A percentile compares a stretch with the other conserved stretches of the same genome.
These are phyloP conservation scores for Vigna trinervia DNA, from an alignment of 306 rosid species.

Conservation along the genomic window DNA sequence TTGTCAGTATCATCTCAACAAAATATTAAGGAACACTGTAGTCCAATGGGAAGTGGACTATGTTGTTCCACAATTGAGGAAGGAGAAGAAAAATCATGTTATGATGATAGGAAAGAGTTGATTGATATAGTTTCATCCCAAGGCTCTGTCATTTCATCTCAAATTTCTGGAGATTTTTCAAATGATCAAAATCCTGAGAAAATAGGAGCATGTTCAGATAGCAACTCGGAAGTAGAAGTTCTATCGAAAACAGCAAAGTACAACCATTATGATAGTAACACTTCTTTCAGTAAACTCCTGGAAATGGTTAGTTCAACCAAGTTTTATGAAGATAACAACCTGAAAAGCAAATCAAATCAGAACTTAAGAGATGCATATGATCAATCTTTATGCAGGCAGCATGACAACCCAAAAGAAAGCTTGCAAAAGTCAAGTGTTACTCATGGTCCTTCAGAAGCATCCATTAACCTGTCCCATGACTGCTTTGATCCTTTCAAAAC, in stretches of 20 bases:
- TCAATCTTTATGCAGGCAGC: conserved; percentile 42
- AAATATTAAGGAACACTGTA: conserved; percentile 30
- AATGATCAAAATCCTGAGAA: conserved; percentile 70
- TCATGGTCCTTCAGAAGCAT: conserved; percentile 50
- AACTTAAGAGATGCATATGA: conserved; percentile 40
- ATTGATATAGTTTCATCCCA: conserved; percentile 56
- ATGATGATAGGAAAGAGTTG: conserved; percentile 47
- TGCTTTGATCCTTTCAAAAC: conserved; percentile 54
- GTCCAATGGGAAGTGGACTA: conserved; percentile 29
- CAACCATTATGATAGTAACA: conserved; percentile 42
- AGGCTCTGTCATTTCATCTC: conserved; percentile 59
- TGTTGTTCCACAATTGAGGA: conserved; percentile 42
- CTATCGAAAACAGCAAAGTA: conserved; percentile 55
- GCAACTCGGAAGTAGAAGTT: conserved; percentile 79
- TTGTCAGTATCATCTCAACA: conserved; percentile 49
- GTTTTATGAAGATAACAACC: conserved; percentile 51
- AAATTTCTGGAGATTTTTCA: conserved; percentile 64
- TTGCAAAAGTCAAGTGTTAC: conserved; percentile 43
- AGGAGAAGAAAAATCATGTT: conserved; percentile 49
- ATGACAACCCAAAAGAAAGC: conserved; percentile 49
- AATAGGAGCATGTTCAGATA: conserved; percentile 63
- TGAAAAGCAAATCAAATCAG: conserved; percentile 44
- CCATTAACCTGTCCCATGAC: conserved; percentile 49
- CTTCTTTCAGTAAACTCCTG: conserved; percentile 56
- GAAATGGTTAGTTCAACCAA: conserved; percentile 58